Conservation (phyloP, 495 filamentous ascomycete genomes). For the Talaromyces ruber region DNA sequence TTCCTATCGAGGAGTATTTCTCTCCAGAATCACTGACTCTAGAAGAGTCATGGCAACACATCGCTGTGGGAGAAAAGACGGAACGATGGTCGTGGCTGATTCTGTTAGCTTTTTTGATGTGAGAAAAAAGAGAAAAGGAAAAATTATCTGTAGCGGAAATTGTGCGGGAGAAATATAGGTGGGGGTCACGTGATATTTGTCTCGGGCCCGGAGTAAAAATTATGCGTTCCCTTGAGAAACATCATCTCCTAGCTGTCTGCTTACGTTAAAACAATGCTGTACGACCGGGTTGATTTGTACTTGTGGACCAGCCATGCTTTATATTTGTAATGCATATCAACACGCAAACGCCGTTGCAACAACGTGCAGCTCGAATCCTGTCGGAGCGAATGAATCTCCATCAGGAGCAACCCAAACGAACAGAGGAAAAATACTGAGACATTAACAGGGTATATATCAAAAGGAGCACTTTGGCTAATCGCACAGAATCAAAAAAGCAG, state of each 20-base stretch:
- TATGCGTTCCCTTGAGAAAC: neutral
- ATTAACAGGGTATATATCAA: neutral
- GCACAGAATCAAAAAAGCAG: neutral
- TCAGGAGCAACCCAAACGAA: neutral
- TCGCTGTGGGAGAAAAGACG: constrained; percentile 43
- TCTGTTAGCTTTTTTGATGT: constrained; percentile 49
- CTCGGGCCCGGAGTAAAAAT: neutral
- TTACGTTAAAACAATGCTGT: neutral
- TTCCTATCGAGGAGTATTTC: constrained; percentile 55
- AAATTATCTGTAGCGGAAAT: neutral
- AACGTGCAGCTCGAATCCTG: neutral
- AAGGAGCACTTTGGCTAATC: neutral
- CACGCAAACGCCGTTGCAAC: neutral
- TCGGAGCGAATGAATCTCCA: neutral
- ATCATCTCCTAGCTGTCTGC: neutral
- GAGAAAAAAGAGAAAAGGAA: constrained; percentile 31
- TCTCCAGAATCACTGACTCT: constrained; percentile 51
- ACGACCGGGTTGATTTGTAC: neutral
- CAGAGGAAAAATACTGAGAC: neutral
- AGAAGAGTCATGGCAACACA: constrained; percentile 50
- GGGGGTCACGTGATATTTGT: neutral
- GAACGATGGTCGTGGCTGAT: constrained; percentile 58
- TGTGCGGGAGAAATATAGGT: constrained; percentile 8
- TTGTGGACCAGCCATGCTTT: constrained; percentile 1
- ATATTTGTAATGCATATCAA: neutral